Evolutionary conservation across 208 protist genomes (phyloP), one percentile per base, ranked within the genome.

Genomic region (Wallacemonas sp.): DNA sequence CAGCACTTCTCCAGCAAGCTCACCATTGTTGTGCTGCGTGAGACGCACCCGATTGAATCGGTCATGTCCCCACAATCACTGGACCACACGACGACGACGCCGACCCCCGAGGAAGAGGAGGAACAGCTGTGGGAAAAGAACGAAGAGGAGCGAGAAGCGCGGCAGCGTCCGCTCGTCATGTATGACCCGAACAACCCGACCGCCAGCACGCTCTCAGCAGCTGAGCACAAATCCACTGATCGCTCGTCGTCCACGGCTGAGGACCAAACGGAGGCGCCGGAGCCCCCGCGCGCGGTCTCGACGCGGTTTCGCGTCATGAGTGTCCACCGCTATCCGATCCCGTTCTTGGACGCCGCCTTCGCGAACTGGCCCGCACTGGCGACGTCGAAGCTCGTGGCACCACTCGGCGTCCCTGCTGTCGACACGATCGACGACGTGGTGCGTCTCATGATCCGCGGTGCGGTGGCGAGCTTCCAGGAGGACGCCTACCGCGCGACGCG

Each of bases 241-340:
- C n/a, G n/a, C n/a, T n/a, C n/a, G n/a, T n/a, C n/a, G n/a, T n/a
- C n/a, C n/a, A n/a, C n/a, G n/a, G n/a, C n/a, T n/a, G n/a, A n/a
- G 36, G 36, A 41, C 36, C 36, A 41, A 41, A 41, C 36, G 36
- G 36, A 41, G 36, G 17, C 52, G 29, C 26, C 26, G 6, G 38
- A 55, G 47, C 26, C 52, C 8, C 52, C 52, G 52, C 52, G 52
- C 52, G 26, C 27, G 27, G 52, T 54, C 21, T 66, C 41, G 19
- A 68, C 72, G 47, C 80, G 76, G 9, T 82, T 73, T 58, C 63
- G 74, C 33, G 70, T 90, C 33, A 60, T 87, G 32, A 87, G 78
- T n/a, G 68, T 90, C 6, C 84, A 90, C 58, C 76, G 77, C 30
- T 57, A 71, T 32, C 73, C 68, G 2, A 63, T 87, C 19, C 65